Base-by-base conservation (phyloP, 1,284 basidiomycete genomes). In the Malassezia furfur region DNA sequence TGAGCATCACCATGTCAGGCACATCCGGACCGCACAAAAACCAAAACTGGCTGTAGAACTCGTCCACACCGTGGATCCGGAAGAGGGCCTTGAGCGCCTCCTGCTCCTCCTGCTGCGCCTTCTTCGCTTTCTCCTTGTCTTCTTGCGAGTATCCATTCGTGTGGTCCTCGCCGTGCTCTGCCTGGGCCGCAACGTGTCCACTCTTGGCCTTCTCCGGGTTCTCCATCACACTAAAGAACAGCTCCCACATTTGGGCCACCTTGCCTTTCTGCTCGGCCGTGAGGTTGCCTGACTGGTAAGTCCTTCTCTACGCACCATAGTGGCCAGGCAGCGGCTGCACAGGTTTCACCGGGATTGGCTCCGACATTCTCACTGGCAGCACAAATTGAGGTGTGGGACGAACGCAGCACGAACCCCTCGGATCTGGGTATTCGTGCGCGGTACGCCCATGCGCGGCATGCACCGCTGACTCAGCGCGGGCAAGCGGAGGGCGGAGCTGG, bases 21-120 rank as follows among this genome's bases (percentile, higher is more conserved):
- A 67, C 56, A 57, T 72, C 67, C 52, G 64, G 60, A 51, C 68
- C 68, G 59, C 65, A 61, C 30, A 77, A 73, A 32, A 69, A 67
- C 76, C 76, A 77, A 52, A 72, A 72, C 5, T 71, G 63, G 38
- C 68, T 63, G 48, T 70, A 63, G 43, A 77, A 70, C 31, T 68
- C 64, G 3, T 63, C 61, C 37, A 66, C 63, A n/a, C 76, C 76
- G 55, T 76, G 76, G 19, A 70, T 63, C 44, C 69, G 59, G 46
- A 76, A 67, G 8, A 76, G 70, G 19, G 68, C 67, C 51, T 68
- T 60, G 5, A 76, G 66, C 21, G 74, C 70, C 6, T 61, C 59
- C 50, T 67, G 64, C 57, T 77, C 76, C 38, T 75, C 72, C 32
- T 69, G 60, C 1, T 66, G 62, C 40, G 69, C 66, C 54, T 70